Evolutionary conservation across 2,329 filamentous ascomycete genomes (phyloP).

Genomic region (Botrytis deweyae): DNA sequence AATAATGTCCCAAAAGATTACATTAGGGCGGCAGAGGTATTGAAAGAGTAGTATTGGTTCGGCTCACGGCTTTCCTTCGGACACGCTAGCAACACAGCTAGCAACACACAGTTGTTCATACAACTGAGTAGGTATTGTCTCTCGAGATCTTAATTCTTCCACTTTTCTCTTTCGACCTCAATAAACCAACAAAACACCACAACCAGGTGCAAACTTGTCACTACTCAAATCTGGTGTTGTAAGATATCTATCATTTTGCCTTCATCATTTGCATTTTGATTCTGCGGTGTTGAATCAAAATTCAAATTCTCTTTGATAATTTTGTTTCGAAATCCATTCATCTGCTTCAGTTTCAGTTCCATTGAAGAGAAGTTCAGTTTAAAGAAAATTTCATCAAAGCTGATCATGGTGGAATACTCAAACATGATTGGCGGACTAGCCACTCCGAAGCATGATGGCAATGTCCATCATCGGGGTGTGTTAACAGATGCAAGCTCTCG

Average conservation of each 20-base stretch:
- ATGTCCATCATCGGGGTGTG: not conserved
- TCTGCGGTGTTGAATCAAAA: not conserved
- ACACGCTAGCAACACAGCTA: not conserved
- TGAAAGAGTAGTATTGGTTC: not conserved
- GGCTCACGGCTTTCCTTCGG: constrained; percentile 6
- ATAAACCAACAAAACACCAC: not conserved
- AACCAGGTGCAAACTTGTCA: not conserved
- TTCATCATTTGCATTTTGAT: not conserved
- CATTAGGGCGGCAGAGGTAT: not conserved
- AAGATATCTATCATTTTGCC: not conserved
- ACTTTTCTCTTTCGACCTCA: not conserved
- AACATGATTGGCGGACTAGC: not conserved
- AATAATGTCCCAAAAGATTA: not conserved
- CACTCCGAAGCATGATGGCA: not conserved
- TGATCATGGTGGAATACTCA: not conserved
- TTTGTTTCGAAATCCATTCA: not conserved
- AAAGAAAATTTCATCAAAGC: not conserved
- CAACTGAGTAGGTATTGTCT: not conserved
- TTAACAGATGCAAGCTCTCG: constrained; percentile 1
- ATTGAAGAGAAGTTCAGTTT: not conserved
- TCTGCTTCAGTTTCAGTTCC: not conserved
- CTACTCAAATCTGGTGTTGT: not conserved
- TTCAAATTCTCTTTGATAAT: not conserved
- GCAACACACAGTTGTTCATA: not conserved
- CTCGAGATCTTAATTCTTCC: not conserved